Percentiles rank a stretch among this genome's conserved stretches.
phyloP scores from a whole-genome alignment of 345 rosid species.

The Lepidium aucheri region DNA sequence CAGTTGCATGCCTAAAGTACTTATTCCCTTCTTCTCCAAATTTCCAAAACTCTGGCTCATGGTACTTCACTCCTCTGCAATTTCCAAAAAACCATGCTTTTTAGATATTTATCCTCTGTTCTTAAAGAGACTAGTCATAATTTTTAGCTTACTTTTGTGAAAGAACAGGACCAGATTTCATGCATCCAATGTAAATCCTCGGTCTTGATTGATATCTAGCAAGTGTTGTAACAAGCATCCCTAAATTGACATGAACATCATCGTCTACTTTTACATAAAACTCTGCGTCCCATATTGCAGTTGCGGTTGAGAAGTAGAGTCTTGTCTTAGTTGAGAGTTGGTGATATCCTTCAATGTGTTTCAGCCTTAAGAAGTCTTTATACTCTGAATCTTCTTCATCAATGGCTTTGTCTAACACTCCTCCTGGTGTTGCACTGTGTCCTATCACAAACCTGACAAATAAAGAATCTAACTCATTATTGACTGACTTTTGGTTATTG shows the following conservation, averaged over 20 bases:
- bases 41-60: slow-evolving; percentile 91
- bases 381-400: slow-evolving; percentile 62
- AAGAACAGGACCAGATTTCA: slow-evolving; percentile 95
- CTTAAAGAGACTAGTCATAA: neutral
- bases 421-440: slow-evolving; percentile 69
- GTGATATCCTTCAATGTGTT: slow-evolving; percentile 83
- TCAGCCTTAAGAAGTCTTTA: slow-evolving; percentile 67
- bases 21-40: slow-evolving; percentile 92
- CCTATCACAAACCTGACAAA: slow-evolving; percentile 66
- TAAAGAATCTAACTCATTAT: neutral
- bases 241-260: slow-evolving; percentile 78
- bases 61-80: slow-evolving; percentile 63
- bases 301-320: slow-evolving; percentile 72
- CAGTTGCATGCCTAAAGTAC: slow-evolving; percentile 89
- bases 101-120: neutral
- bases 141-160: slow-evolving; percentile 46
- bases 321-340: slow-evolving; percentile 75
- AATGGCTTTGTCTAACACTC: slow-evolving; percentile 62
- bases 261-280: slow-evolving; percentile 85
- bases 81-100: neutral
- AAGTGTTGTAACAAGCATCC: slow-evolving; percentile 46
- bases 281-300: slow-evolving; percentile 72
- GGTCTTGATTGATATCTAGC: slow-evolving; percentile 56
- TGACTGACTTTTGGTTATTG: neutral
- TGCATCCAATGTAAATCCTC: slow-evolving; percentile 85